A percentile compares a stretch with the other conserved stretches of the same genome.
Conservation (phyloP, 1,284 basidiomycete species). For the Leccinum griseonigrum region DNA sequence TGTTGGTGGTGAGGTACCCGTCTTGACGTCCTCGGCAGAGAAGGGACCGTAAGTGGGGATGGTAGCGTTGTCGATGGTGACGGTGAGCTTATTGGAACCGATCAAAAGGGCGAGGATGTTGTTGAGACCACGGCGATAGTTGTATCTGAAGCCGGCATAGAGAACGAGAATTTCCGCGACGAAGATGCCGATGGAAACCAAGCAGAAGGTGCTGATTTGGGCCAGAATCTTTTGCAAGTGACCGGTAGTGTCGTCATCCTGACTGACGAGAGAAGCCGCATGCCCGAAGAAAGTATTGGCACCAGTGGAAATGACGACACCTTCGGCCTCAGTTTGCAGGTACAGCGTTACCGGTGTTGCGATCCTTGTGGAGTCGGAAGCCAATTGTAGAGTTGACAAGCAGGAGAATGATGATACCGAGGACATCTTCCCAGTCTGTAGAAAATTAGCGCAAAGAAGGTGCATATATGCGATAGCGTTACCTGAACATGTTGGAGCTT, state of each 20-base stretch:
- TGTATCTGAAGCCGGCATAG: conserved; percentile 85
- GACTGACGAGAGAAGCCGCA: conserved; percentile 91
- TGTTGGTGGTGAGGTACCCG: too few species aligned
- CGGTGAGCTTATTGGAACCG: conserved; percentile 88
- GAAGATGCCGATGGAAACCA: conserved; percentile 92
- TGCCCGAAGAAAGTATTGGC: conserved; percentile 94
- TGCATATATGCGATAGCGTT: background rate
- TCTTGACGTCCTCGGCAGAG: too few species aligned
- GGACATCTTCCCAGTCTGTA: conserved; percentile 97
- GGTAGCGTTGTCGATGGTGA: conserved; percentile 93
- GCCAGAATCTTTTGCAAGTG: conserved; percentile 98
- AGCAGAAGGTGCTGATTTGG: conserved; percentile 94
- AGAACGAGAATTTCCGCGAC: conserved; percentile 89
- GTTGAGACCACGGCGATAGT: conserved; percentile 92
- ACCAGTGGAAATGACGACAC: conserved; percentile 88
- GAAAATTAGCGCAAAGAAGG: conserved; percentile 31
- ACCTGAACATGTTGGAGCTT: conserved; percentile 91
- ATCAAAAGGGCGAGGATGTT: conserved; percentile 97
- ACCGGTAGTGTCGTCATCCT: conserved; percentile 92
- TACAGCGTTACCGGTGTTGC: conserved; percentile 97
- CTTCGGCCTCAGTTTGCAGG: conserved; percentile 78
- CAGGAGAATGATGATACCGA: conserved; percentile 91
- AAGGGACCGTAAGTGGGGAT: conserved; percentile 80
- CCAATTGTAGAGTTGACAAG: conserved; percentile 96
- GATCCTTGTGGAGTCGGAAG: conserved; percentile 98